phyloP scores from a whole-genome alignment of 2,329 filamentous ascomycete species.

The Samsoniella hepiali region DNA sequence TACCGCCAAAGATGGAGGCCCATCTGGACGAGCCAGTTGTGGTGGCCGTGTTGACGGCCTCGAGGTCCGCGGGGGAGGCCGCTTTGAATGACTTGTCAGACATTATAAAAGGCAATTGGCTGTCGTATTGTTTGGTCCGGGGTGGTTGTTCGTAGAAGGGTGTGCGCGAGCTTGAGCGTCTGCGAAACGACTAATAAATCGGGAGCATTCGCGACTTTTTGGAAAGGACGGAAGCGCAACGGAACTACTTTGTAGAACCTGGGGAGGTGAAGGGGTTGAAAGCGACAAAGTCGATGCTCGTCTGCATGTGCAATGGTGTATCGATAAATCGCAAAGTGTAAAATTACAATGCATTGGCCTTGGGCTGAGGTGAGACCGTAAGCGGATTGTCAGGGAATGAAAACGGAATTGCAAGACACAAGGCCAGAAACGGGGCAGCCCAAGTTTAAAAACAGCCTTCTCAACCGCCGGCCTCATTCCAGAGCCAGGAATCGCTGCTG shows the following conservation, averaged over 20 bases:
- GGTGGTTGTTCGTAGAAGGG: not conserved
- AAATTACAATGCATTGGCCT: not conserved
- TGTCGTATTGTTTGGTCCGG: slow-evolving; percentile 24
- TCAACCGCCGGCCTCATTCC: slow-evolving; percentile 15
- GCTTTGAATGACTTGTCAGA: slow-evolving; percentile 17
- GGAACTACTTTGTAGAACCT: not conserved
- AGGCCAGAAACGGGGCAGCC: not conserved
- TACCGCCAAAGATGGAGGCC: slow-evolving; percentile 39
- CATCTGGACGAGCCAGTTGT: slow-evolving; percentile 28
- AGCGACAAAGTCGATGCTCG: not conserved
- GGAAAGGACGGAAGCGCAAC: not conserved
- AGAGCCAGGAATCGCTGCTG: not conserved
- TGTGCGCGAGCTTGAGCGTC: not conserved
- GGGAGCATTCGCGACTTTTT: slow-evolving; percentile 7
- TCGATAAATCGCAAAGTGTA: not conserved
- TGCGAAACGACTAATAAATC: not conserved
- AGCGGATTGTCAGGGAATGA: slow-evolving; percentile 4
- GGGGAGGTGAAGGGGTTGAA: not conserved
- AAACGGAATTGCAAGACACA: slow-evolving; percentile 15
- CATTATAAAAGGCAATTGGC: slow-evolving; percentile 18
- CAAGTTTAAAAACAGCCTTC: slow-evolving; percentile 9
- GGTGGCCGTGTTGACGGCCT: slow-evolving; percentile 13
- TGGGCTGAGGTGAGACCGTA: slow-evolving; percentile 1
- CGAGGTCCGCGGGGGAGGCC: slow-evolving; percentile 18
- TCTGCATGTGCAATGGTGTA: not conserved